Evolutionary conservation across 495 filamentous ascomycete genomes (phyloP), one percentile per base, ranked within the genome.

Genomic region (Cairneyella variabilis): DNA sequence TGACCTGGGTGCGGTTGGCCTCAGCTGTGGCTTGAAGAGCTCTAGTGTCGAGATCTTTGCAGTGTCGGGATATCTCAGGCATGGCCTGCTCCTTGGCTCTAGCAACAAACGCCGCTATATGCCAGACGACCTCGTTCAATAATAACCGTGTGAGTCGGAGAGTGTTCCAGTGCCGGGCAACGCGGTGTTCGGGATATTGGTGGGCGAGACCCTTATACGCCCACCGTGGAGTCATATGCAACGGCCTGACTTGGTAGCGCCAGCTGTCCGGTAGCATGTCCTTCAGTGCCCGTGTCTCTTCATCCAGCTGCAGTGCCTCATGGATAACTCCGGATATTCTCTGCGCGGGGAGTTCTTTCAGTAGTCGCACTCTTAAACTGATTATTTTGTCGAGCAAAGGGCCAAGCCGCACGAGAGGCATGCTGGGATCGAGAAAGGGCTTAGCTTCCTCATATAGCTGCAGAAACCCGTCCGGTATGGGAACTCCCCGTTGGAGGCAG

Each of bases 201-300:
- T 47, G 27, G 21, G 44, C 44, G 12, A 27, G 44, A 26, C 44
- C 44, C 23, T 47, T 21, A 47, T 47, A 47, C n/a, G 23, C 44
- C 20, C 44, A 30, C 30, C 6, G 23, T 17, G 44, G 44, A 47
- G 44, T 47, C 44, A 30, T 47, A 30, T 47, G 44, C 20, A 17
- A 26, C 4, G 44, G 44, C 25, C 6, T 47, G 44, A 47, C 22
- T 10, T 47, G 44, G 44, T 27, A 32, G 25, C 27, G 23, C 44
- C 44, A 47, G 44, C 44, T 30, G 28, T 47, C 44, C 44, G 44
- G 44, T 47, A 47, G 44, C 44, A 47, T 47, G 25, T 32, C 44
- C 27, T 14, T 10, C 44, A 47, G 23, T 47, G 16, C 23, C 44
- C 20, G 3, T n/a, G 21, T 4, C 21, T 47, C 44, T 30, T 28